These are phyloP conservation scores for Fraxinus pennsylvanica DNA, from an alignment of 257 asterid genomes.

Conservation along the genomic window DNA sequence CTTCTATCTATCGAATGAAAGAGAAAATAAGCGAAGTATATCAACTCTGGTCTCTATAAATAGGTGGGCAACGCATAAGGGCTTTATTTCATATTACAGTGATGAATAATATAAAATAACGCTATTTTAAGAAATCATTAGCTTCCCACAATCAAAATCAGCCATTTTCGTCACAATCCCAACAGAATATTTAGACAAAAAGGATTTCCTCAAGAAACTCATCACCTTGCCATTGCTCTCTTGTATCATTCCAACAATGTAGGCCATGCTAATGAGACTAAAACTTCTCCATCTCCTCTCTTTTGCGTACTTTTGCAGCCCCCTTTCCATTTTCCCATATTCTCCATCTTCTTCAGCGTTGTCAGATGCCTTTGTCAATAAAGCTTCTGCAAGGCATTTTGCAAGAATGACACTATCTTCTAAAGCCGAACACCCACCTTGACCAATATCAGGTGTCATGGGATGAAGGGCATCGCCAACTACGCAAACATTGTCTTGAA, in stretches of 20 bases:
- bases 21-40: too few species aligned
- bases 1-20: too few species aligned
- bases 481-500: slow-evolving; percentile 51
- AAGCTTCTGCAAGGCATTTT: slow-evolving; percentile 51
- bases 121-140: slow-evolving; percentile 26
- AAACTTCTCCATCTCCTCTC: slow-evolving; percentile 78
- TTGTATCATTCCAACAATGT: slow-evolving; percentile 59
- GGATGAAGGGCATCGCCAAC: slow-evolving; percentile 85
- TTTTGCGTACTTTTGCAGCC: slow-evolving; percentile 47
- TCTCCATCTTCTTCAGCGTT: slow-evolving; percentile 18
- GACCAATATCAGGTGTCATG: slow-evolving; percentile 80
- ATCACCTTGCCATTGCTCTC: slow-evolving; percentile 48
- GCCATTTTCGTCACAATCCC: slow-evolving; percentile 35
- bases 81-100: too few species aligned
- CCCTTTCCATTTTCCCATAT: slow-evolving; percentile 29
- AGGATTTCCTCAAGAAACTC: slow-evolving; percentile 47
- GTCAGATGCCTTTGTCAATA: slow-evolving; percentile 1
- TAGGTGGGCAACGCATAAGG: too few species aligned
- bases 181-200: slow-evolving; percentile 36
- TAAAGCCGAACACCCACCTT: slow-evolving; percentile 79
- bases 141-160: slow-evolving; percentile 51
- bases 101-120: too few species aligned
- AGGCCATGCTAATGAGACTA: slow-evolving; percentile 51
- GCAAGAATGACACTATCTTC: slow-evolving; percentile 70
- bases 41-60: too few species aligned